Evolutionary conservation across 1,284 basidiomycete species (phyloP).

Genomic region (Ustilago cynodontis): DNA sequence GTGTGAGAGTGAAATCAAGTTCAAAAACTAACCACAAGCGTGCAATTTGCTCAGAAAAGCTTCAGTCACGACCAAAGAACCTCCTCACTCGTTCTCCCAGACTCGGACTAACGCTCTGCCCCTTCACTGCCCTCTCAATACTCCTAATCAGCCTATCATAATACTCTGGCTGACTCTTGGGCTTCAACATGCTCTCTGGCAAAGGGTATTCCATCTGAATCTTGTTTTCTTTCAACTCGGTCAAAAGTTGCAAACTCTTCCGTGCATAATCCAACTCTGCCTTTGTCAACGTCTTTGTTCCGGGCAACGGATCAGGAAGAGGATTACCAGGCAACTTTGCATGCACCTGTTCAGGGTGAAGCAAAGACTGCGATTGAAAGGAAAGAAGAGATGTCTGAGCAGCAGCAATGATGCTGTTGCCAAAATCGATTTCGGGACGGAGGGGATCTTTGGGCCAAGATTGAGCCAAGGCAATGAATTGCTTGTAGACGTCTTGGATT

Average conservation of each 20-base stretch:
- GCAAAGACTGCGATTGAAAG: constrained; percentile 29
- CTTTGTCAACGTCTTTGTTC: constrained; percentile 22
- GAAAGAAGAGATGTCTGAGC: constrained; percentile 47
- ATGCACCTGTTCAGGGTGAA: constrained; percentile 33
- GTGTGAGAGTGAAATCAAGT: neutral
- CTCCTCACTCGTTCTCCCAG: constrained; percentile 45
- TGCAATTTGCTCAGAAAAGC: neutral
- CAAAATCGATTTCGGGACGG: constrained; percentile 63
- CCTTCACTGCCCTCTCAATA: constrained; percentile 49
- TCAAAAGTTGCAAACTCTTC: constrained; percentile 40
- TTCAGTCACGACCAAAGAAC: constrained; percentile 54
- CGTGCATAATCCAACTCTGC: constrained; percentile 47
- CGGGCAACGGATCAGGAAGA: constrained; percentile 17
- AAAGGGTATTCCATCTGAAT: constrained; percentile 46
- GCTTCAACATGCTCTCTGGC: constrained; percentile 52
- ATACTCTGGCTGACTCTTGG: constrained; percentile 58
- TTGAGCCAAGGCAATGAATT: constrained; percentile 48
- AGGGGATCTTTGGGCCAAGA: constrained; percentile 63
- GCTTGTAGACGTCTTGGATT: constrained; percentile 46
- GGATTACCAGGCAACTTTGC: constrained; percentile 14
- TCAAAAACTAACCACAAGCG: neutral
- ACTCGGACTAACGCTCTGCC: constrained; percentile 41
- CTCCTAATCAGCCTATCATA: constrained; percentile 54
- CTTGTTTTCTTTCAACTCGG: constrained; percentile 49
- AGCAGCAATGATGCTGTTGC: constrained; percentile 52